Conservation (phyloP, 306 rosid genomes). For the Ammopiptanthus mongolicus region DNA sequence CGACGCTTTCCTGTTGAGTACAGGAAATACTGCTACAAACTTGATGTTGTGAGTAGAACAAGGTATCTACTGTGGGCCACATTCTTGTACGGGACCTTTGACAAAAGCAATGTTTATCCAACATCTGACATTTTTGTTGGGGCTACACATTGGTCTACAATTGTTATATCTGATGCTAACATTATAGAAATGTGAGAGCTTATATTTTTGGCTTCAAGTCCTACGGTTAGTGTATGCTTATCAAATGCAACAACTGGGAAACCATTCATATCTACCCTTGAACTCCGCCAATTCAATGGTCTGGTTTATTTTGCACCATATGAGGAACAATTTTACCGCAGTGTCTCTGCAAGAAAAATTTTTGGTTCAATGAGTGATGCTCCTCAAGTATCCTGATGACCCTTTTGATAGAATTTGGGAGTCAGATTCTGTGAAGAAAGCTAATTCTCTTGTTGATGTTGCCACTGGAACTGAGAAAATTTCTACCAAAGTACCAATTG, state of each 20-base stretch:
- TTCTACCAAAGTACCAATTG: slow-evolving; percentile 65
- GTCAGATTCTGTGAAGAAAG: slow-evolving; percentile 88
- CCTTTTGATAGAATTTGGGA: slow-evolving; percentile 95
- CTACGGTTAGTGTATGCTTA: slow-evolving; percentile 74
- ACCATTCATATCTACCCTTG: slow-evolving; percentile 94
- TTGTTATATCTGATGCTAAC: slow-evolving; percentile 81
- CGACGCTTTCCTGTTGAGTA: slow-evolving; percentile 85
- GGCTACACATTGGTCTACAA: slow-evolving; percentile 87
- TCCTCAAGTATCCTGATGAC: slow-evolving; percentile 95
- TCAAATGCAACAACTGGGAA: slow-evolving; percentile 98
- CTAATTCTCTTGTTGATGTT: slow-evolving; percentile 89
- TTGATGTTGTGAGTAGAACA: slow-evolving; percentile 76
- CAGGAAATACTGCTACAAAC: slow-evolving; percentile 80
- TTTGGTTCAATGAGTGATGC: slow-evolving; percentile 80
- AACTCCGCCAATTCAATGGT: slow-evolving; percentile 95
- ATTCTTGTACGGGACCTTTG: slow-evolving; percentile 93
- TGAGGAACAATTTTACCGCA: slow-evolving; percentile 72
- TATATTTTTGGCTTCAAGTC: slow-evolving; percentile 75
- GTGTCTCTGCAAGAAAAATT: slow-evolving; percentile 95
- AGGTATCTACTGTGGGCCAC: slow-evolving; percentile 86
- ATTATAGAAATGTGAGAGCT: slow-evolving; percentile 62
- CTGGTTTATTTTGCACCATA: slow-evolving; percentile 56
- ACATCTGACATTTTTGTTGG: slow-evolving; percentile 86
- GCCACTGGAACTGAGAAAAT: slow-evolving; percentile 80
- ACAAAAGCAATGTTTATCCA: slow-evolving; percentile 79